These are phyloP conservation scores for Rhizopogon vinicolor DNA, from an alignment of 768 basidiomycete species.

Conservation along the genomic window DNA sequence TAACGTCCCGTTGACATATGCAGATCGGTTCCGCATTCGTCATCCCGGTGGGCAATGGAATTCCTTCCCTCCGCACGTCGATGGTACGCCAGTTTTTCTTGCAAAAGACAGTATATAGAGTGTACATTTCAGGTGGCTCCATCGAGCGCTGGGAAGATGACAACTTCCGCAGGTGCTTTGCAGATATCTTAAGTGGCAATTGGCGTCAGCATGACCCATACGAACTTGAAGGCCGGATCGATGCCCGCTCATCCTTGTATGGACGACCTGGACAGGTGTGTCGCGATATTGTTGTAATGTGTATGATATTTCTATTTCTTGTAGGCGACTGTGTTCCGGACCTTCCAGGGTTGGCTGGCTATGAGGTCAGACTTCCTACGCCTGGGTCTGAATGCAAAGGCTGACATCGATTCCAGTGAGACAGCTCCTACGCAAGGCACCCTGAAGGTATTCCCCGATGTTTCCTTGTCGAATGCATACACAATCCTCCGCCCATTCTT, in stretches of 20 bases:
- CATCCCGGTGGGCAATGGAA: conserved; percentile 59
- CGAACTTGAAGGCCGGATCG: conserved; percentile 52
- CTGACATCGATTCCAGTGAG: conserved; percentile 33
- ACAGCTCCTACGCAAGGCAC: conserved; percentile 70
- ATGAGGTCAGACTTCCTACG: conserved; percentile 42
- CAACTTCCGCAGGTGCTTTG: conserved; percentile 53
- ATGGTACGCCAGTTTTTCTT: conserved; percentile 34
- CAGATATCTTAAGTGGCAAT: conserved; percentile 53
- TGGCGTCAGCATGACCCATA: conserved; percentile 69
- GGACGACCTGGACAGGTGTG: conserved; percentile 47
- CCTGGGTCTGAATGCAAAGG: conserved; percentile 3
- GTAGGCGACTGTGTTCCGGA: conserved; percentile 47
- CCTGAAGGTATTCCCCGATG: conserved; percentile 62
- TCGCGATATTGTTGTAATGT: background rate
- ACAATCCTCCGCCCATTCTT: conserved; percentile 77
- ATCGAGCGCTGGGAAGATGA: conserved; percentile 76
- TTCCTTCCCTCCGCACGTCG: conserved; percentile 49
- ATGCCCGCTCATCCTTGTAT: conserved; percentile 62
- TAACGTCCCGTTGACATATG: conserved; percentile 59
- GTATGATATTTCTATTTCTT: background rate
- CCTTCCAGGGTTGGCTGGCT: conserved; percentile 78
- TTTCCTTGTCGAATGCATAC: conserved; percentile 65
- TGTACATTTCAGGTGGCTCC: conserved; percentile 47
- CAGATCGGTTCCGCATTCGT: conserved; percentile 71
- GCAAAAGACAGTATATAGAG: background rate